Conservation (phyloP, 202 grass and related monocot species). For the Carex arenaria region DNA sequence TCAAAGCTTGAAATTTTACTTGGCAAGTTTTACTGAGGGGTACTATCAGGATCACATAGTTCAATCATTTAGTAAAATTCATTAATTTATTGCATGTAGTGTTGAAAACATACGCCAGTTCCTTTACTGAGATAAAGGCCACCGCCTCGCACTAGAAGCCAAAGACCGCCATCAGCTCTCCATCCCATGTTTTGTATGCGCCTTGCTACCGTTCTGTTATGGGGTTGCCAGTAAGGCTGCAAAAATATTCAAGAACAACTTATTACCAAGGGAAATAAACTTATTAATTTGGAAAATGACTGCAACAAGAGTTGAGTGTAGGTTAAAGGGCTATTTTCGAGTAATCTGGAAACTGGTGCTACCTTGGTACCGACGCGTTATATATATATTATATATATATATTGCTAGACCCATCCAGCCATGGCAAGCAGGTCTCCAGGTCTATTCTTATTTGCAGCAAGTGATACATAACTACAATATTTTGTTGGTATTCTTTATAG, state of each 20-base stretch:
- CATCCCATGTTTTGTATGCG: conserved; percentile 99
- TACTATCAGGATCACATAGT: background rate
- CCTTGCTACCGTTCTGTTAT: conserved; percentile 92
- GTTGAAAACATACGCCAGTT: conserved; percentile 45
- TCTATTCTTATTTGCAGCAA: background rate
- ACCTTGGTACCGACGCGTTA: background rate
- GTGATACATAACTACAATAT: background rate
- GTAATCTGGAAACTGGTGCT: background rate
- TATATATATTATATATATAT: background rate
- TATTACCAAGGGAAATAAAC: background rate
- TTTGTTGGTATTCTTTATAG: background rate
- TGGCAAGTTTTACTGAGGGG: background rate
- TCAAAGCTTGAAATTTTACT: conserved; percentile 6
- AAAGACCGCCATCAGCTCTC: conserved; percentile 96
- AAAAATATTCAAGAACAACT: conserved; percentile 1
- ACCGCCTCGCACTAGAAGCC: conserved; percentile 93
- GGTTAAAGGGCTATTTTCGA: background rate
- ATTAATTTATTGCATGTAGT: background rate
- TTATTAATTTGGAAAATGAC: background rate
- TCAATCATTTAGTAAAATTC: background rate
- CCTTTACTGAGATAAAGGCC: conserved; percentile 97
- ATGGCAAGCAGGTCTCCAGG: background rate
- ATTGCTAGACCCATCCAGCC: background rate
- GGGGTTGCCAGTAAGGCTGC: conserved; percentile 93
- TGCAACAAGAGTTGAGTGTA: background rate